phyloP scores from a whole-genome alignment of 2,329 filamentous ascomycete genomes.

The Bipolaris oryzae region DNA sequence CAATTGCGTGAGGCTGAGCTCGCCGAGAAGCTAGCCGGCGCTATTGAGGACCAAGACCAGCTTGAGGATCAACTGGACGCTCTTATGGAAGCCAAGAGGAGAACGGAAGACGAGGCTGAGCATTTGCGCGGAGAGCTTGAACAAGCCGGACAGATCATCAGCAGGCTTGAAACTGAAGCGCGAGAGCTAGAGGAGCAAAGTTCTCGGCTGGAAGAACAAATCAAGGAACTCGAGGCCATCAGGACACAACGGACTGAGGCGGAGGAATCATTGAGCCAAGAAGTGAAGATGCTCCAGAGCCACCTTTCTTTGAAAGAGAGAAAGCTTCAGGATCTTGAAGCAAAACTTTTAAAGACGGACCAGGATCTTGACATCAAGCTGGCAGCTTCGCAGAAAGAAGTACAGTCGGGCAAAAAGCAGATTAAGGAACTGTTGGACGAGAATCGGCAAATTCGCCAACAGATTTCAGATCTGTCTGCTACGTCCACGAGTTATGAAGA shows the following conservation, averaged over 20 bases:
- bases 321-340: constrained; percentile 86
- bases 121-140: constrained; percentile 81
- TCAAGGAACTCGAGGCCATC: constrained; percentile 71
- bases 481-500: constrained; percentile 97
- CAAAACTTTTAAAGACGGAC: constrained; percentile 80
- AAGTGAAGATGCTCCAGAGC: constrained; percentile 90
- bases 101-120: constrained; percentile 82
- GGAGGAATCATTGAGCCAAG: constrained; percentile 77
- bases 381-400: constrained; percentile 76
- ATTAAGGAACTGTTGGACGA: constrained; percentile 79
- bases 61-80: constrained; percentile 93
- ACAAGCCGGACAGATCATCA: constrained; percentile 87
- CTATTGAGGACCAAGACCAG: constrained; percentile 90
- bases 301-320: constrained; percentile 87
- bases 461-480: constrained; percentile 83
- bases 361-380: constrained; percentile 90
- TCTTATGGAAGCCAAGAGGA: constrained; percentile 86
- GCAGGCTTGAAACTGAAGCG: constrained; percentile 85
- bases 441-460: constrained; percentile 80
- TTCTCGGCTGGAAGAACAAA: constrained; percentile 70
- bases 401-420: constrained; percentile 73
- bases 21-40: constrained; percentile 88
- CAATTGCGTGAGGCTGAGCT: constrained; percentile 91
- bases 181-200: constrained; percentile 71
- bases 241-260: constrained; percentile 76